phyloP scores from a whole-genome alignment of 2,329 filamentous ascomycete genomes.

The Apiospora phragmitis region DNA sequence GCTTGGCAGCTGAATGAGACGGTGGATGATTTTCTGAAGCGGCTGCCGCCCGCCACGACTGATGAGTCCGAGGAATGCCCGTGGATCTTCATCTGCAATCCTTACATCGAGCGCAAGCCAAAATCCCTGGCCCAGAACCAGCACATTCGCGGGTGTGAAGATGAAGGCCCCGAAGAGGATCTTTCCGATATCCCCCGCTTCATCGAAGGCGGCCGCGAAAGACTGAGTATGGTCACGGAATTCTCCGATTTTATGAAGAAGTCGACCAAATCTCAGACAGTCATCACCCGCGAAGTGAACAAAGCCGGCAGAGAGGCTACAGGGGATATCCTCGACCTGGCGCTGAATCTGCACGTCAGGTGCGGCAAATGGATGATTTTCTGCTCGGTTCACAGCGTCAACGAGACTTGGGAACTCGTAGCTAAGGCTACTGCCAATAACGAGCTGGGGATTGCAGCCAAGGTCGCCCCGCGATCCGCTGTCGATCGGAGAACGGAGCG shows the following conservation, averaged over 20 bases:
- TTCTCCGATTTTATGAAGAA: constrained; percentile 51
- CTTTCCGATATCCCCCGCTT: constrained; percentile 50
- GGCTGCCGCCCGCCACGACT: constrained; percentile 68
- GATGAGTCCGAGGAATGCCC: constrained; percentile 43
- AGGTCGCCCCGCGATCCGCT: constrained; percentile 63
- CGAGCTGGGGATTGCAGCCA: constrained; percentile 71
- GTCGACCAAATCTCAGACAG: constrained; percentile 33
- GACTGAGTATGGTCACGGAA: constrained; percentile 44
- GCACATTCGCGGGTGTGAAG: constrained; percentile 44
- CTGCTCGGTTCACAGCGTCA: constrained; percentile 51
- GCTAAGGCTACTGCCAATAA: constrained; percentile 67
- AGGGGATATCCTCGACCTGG: constrained; percentile 60
- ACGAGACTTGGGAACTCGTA: constrained; percentile 65
- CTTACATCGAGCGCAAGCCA: constrained; percentile 44
- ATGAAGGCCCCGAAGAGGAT: constrained; percentile 48
- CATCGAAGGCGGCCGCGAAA: constrained; percentile 50
- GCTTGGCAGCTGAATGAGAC: constrained; percentile 67
- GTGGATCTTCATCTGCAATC: constrained; percentile 77
- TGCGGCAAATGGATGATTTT: constrained; percentile 85
- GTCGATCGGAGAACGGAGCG: constrained; percentile 45
- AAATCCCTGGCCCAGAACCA: constrained; percentile 37
- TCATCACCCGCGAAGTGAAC: constrained; percentile 48
- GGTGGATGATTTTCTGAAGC: constrained; percentile 63
- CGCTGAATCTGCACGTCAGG: constrained; percentile 57
- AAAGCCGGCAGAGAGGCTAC: constrained; percentile 50